These are phyloP conservation scores for Neurospora sp. DNA, from an alignment of 495 filamentous ascomycete genomes.

Conservation along the genomic window DNA sequence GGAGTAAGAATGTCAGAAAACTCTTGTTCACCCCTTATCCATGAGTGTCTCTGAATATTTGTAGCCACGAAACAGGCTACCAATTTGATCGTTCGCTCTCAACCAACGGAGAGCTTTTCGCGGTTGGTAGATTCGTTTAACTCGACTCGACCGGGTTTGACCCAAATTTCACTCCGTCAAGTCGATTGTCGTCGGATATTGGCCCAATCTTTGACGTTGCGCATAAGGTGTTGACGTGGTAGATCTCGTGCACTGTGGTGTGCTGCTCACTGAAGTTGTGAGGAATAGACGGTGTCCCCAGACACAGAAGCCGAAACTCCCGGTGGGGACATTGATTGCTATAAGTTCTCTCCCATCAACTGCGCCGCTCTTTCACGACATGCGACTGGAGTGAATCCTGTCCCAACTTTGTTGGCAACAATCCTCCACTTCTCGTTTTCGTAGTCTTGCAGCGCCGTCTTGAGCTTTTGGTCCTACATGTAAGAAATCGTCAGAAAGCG, in stretches of 20 bases:
- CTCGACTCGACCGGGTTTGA: background rate
- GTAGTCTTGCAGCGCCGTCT: constrained; percentile 73
- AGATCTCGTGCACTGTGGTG: constrained; percentile 1
- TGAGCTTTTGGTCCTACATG: constrained; percentile 62
- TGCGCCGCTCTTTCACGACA: constrained; percentile 72
- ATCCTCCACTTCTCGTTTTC: constrained; percentile 85
- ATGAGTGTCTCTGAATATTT: background rate
- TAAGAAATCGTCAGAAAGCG: background rate
- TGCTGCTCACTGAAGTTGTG: constrained; percentile 26
- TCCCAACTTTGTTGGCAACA: constrained; percentile 76
- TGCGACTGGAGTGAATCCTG: constrained; percentile 71
- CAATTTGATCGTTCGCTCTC: background rate
- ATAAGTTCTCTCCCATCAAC: constrained; percentile 40
- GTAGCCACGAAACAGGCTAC: background rate
- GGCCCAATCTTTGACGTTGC: background rate
- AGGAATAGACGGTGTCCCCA: constrained; percentile 38
- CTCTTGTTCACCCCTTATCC: background rate
- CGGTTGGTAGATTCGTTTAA: background rate
- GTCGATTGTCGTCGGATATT: background rate
- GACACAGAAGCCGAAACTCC: constrained; percentile 41
- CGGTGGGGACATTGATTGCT: constrained; percentile 45
- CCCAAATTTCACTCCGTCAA: background rate
- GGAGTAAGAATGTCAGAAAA: background rate
- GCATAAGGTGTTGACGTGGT: background rate
- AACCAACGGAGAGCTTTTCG: background rate